Evolutionary conservation across 2,329 filamentous ascomycete genomes (phyloP), one percentile per base, ranked within the genome.

Genomic region (Lasiodiplodia citricola): DNA sequence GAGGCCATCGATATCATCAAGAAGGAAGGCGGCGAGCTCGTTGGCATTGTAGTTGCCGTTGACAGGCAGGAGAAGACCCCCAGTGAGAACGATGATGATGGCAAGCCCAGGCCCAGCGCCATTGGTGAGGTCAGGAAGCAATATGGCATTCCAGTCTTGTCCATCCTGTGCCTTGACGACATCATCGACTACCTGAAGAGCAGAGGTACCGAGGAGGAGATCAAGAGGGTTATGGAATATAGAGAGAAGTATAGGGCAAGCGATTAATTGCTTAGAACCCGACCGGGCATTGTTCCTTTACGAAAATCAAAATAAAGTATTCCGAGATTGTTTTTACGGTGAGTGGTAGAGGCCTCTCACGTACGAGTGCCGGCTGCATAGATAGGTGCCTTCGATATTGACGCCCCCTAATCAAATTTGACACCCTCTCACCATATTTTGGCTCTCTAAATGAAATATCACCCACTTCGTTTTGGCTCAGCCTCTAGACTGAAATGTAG

Each of bases 1-100:
- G 94, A 98, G 80, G 93, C 95, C 16, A 94, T 98, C 70, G 89
- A 89, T 67, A 96, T 97, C 80, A 97, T 98, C 78, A 87, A 89
- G 74, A 88, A 88, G 74, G 91, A 97, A 78, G 96, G 95, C 2
- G 96, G 95, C 1, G 88, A 87, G 63, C 89, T 98, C 25, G 92
- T 91, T 3, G 95, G 94, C 37, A 94, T 98, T 68, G 87, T 97
- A 23, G 92, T 99, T 38, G 92, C 94, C 3, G 86, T 97, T 73
- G 93, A 97, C 81, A 87, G 95, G 70, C 91, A 91, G 85, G 93
- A 96, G 86, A 94, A 92, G 83, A 87, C 93, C 69, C 91, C 90
- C 71, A 82, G 83, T 79, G 76, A 80, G 74, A 78, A 73, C 52
- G 82, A 82, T 25, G 91, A 93, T 71, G 91, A 93, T 74, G 87